A percentile compares a stretch with the other conserved stretches of the same genome.
Evolutionary conservation across 305 asterid genomes (phyloP).

Genomic region (Fraxinus sp.): DNA sequence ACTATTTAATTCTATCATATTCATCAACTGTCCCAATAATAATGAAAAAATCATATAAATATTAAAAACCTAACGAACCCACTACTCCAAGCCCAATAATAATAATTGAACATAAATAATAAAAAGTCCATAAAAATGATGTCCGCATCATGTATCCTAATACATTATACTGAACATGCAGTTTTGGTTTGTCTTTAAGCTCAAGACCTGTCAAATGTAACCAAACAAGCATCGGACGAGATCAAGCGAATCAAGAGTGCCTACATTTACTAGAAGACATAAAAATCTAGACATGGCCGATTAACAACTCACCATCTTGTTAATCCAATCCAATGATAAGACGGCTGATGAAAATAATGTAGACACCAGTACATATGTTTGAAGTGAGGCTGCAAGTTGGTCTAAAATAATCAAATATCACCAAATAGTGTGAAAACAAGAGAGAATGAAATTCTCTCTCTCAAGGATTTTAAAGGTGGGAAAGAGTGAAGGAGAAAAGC

Average conservation of each 20-base stretch:
- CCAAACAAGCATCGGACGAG: background rate
- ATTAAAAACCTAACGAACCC: too few relatives aligned
- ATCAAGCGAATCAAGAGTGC: background rate
- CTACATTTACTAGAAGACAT: slow-evolving; percentile 5
- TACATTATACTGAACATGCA: background rate
- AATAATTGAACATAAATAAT: too few relatives aligned
- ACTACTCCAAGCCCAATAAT: too few relatives aligned
- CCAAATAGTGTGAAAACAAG: background rate
- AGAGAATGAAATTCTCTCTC: slow-evolving; percentile 45
- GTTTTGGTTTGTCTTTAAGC: background rate
- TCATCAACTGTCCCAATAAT: too few relatives aligned
- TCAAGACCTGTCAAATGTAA: background rate
- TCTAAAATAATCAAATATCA: background rate
- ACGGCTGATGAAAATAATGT: background rate
- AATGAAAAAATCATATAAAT: too few relatives aligned
- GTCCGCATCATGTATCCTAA: too few relatives aligned
- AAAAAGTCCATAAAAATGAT: too few relatives aligned
- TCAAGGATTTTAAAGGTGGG: slow-evolving; percentile 69
- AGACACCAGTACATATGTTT: slow-evolving; percentile 23
- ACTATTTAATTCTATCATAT: too few relatives aligned
- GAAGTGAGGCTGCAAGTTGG: background rate
- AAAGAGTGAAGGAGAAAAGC: slow-evolving; percentile 67
- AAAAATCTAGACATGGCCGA: slow-evolving; percentile 7
- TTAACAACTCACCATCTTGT: slow-evolving; percentile 3
- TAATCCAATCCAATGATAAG: slow-evolving; percentile 1